Evolutionary conservation across 257 asterid species (phyloP).

Genomic region (Solanum sitiens): DNA sequence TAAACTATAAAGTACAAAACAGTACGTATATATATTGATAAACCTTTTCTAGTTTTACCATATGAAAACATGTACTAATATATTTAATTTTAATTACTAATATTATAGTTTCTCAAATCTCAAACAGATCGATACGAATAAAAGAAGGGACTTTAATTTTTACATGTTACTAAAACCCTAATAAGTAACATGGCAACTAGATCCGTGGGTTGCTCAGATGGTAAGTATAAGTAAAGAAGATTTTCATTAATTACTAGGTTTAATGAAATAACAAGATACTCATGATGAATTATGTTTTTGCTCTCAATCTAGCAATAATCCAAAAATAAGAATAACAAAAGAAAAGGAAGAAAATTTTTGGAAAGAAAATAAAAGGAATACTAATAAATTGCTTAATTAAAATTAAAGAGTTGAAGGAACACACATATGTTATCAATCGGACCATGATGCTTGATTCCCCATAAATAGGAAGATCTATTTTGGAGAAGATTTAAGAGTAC

Average conservation of each 20-base stretch:
- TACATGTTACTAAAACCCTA: not conserved
- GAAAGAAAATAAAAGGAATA: not conserved
- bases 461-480: not conserved
- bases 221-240: not conserved
- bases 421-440: not conserved
- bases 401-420: not conserved
- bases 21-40: not conserved
- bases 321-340: not conserved
- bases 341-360: not conserved
- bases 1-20: not conserved
- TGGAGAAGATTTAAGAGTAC: not conserved
- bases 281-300: not conserved
- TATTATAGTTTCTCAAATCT: not conserved
- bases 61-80: not conserved
- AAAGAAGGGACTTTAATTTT: not conserved
- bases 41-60: not conserved
- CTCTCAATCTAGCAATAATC: not conserved
- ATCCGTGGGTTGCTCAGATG: not conserved
- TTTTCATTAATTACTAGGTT: not conserved
- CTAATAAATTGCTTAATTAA: not conserved
- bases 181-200: not conserved
- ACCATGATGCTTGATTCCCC: slow-evolving; percentile 14
- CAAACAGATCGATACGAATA: not conserved
- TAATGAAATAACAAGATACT: not conserved
- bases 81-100: not conserved